phyloP scores from a whole-genome alignment of 1,284 basidiomycete genomes.

The Takashimella koratensis region DNA sequence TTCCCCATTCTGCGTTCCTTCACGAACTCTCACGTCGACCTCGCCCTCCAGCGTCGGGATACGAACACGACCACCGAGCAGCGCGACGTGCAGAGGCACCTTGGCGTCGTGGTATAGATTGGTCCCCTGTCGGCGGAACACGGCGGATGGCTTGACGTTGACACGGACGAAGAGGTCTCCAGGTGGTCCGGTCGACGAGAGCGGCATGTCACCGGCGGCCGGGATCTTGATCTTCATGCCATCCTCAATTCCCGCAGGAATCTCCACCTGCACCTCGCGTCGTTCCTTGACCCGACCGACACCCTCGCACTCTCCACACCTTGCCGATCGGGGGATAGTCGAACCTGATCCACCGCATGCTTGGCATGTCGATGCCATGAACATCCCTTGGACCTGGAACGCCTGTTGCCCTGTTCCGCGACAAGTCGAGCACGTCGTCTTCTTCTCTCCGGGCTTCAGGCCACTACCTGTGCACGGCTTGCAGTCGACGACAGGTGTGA shows the following conservation, averaged over 20 bases:
- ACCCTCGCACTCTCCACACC: constrained; percentile 79
- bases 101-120: constrained; percentile 88
- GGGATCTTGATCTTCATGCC: constrained; percentile 89
- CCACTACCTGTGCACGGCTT: constrained; percentile 80
- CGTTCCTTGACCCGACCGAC: constrained; percentile 80
- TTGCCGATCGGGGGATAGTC: constrained; percentile 70
- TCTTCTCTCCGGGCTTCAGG: constrained; percentile 80
- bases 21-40: constrained; percentile 88
- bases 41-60: constrained; percentile 95
- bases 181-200: constrained; percentile 67
- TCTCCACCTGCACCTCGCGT: constrained; percentile 75
- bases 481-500: constrained; percentile 82
- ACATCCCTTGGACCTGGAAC: constrained; percentile 94
- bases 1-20: constrained; percentile 93
- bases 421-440: constrained; percentile 75
- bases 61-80: constrained; percentile 86
- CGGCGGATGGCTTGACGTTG: constrained; percentile 74
- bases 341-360: constrained; percentile 81
- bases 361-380: constrained; percentile 91
- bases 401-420: constrained; percentile 83
- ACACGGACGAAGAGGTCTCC: constrained; percentile 90
- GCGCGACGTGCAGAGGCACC: constrained; percentile 86
- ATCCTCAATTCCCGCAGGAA: constrained; percentile 93
- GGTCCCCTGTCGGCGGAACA: constrained; percentile 85
- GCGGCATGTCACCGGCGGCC: constrained; percentile 78